phyloP scores from a whole-genome alignment of 805 yeast genomes.

The Wickerhamomyces tratensis region DNA sequence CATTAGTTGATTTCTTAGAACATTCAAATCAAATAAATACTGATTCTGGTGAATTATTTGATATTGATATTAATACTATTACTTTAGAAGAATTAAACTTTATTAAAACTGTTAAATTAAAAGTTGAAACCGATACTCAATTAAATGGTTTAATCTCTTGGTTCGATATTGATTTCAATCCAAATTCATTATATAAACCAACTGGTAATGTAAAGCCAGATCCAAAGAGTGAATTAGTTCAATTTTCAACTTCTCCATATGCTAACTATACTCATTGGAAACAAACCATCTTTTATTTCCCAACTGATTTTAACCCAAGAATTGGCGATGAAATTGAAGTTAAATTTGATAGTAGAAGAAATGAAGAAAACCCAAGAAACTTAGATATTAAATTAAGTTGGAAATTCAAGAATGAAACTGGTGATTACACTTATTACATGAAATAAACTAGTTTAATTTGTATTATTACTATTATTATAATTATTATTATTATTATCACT shows the following conservation, averaged over 20 bases:
- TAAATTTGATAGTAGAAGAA: constrained; percentile 66
- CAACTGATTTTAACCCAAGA: constrained; percentile 67
- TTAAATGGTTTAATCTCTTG: constrained; percentile 88
- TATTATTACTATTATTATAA: neutral
- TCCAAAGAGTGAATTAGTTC: constrained; percentile 45
- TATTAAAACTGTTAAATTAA: constrained; percentile 55
- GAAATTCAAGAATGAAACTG: constrained; percentile 30
- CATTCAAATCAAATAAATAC: constrained; percentile 58
- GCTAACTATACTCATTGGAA: constrained; percentile 97
- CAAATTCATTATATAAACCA: constrained; percentile 16
- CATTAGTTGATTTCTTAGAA: constrained; percentile 93
- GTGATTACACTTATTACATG: constrained; percentile 10
- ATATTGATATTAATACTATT: constrained; percentile 85
- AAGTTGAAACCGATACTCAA: constrained; percentile 68
- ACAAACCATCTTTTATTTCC: constrained; percentile 89
- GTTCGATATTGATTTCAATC: constrained; percentile 91
- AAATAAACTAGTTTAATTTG: no score
- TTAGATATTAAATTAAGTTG: constrained; percentile 68
- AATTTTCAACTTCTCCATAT: constrained; percentile 91
- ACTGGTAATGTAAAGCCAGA: constrained; percentile 14
- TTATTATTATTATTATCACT: no score
- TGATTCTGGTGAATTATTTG: constrained; percentile 59
- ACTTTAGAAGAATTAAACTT: constrained; percentile 76
- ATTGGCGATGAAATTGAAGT: constrained; percentile 73
- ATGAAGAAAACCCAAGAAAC: constrained; percentile 74